Conservation (phyloP, 78 protist species). For the Creolimax fragrantissima region DNA sequence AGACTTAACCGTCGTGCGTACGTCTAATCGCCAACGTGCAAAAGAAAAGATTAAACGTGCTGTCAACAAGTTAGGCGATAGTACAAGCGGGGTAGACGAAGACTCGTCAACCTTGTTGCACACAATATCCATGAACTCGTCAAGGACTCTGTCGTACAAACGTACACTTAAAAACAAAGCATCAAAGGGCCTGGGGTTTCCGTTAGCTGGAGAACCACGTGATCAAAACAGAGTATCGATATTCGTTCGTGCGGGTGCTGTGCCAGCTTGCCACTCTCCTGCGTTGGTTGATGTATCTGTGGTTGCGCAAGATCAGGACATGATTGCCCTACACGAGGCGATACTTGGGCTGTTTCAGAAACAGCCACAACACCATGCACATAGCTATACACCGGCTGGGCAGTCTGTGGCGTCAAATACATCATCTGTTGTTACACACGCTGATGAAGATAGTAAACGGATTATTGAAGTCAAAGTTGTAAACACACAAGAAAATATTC, state of each 20-base stretch:
- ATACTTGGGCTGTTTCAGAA: not conserved
- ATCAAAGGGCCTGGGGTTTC: too few species aligned
- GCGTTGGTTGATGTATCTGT: too few species aligned
- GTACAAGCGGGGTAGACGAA: too few species aligned
- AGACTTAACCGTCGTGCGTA: not conserved
- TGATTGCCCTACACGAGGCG: not conserved
- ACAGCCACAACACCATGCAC: not conserved
- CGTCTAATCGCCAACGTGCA: not conserved
- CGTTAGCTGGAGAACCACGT: too few species aligned
- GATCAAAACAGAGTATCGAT: too few species aligned
- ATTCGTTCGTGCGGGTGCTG: too few species aligned
- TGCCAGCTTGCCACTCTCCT: too few species aligned
- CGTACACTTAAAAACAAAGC: too few species aligned
- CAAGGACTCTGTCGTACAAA: too few species aligned
- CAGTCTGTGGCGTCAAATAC: not conserved
- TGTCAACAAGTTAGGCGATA: not conserved
- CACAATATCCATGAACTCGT: too few species aligned
- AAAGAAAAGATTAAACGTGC: not conserved
- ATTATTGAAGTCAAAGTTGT: not conserved
- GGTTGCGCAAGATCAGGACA: not conserved
- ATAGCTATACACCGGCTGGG: not conserved
- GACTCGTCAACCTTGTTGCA: too few species aligned
- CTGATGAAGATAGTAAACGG: not conserved
- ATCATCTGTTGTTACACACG: not conserved
- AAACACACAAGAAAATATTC: not conserved